Conservation (phyloP, 345 rosid species). For the Erysimum cheiranthoides region DNA sequence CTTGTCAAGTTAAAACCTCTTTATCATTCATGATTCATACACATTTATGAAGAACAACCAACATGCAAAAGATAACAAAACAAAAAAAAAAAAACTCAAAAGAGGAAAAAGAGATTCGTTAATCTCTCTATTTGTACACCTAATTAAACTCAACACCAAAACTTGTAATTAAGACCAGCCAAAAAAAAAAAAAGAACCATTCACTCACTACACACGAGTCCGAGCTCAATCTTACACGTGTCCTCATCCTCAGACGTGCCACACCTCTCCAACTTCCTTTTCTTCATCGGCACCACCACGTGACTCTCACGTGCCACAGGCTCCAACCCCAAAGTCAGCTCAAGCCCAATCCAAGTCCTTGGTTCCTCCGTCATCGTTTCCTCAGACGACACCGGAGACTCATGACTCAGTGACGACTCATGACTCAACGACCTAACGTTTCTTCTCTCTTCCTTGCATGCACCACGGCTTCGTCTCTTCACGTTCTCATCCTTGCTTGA, state of each 20-base stretch:
- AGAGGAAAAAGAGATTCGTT: conserved; percentile 15
- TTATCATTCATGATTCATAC: conserved; percentile 39
- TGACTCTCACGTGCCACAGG: conserved; percentile 58
- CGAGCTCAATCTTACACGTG: conserved; percentile 67
- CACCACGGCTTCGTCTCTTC: conserved; percentile 51
- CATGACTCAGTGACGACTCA: conserved; percentile 90
- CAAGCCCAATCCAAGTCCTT: conserved; percentile 58
- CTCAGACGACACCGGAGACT: conserved; percentile 70
- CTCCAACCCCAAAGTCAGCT: conserved; percentile 70
- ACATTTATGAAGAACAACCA: conserved; percentile 26
- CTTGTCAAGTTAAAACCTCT: conserved; percentile 27
- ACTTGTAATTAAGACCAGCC: conserved; percentile 2
- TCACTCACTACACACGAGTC: conserved; percentile 52
- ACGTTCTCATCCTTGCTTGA: conserved; percentile 65
- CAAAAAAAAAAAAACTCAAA: not conserved
- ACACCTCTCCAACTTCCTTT: conserved; percentile 56
- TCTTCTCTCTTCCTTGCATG: conserved; percentile 40
- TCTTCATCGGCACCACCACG: conserved; percentile 78
- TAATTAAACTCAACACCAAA: conserved; percentile 29
- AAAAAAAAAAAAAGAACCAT: conserved; percentile 8
- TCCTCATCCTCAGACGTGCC: conserved; percentile 49
- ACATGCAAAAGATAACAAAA: conserved; percentile 24
- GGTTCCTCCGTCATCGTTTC: conserved; percentile 60
- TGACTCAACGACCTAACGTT: conserved; percentile 59
- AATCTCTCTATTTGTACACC: conserved; percentile 36